These are phyloP conservation scores for Irpex rosettiformis DNA, from an alignment of 1,284 basidiomycete genomes.

Conservation along the genomic window DNA sequence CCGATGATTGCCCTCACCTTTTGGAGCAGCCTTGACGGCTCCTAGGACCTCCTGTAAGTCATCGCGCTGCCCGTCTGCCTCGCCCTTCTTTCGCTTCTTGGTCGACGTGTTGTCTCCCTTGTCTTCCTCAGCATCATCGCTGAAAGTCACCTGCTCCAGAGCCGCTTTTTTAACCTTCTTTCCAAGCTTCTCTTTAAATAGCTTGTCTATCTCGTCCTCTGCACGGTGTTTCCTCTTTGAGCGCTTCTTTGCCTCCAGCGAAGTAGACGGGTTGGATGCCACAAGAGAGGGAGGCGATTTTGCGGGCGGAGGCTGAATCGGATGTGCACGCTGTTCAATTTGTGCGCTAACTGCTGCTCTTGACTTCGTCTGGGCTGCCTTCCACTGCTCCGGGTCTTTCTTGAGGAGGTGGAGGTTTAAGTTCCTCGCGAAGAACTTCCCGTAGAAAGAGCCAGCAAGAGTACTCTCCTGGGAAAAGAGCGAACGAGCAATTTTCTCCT, in stretches of 20 bases:
- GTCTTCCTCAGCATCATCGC: not conserved
- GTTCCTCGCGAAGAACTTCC: conserved; percentile 81
- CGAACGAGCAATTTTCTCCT: conserved; percentile 89
- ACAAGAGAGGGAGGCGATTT: conserved; percentile 10
- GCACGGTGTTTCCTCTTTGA: conserved; percentile 26
- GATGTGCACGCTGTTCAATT: not conserved
- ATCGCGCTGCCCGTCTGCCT: conserved; percentile 23
- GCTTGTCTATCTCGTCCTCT: conserved; percentile 66
- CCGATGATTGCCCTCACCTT: conserved; percentile 28
- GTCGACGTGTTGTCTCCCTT: conserved; percentile 6
- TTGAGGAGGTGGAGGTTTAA: conserved; percentile 78
- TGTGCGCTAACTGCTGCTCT: conserved; percentile 13
- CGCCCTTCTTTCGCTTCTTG: conserved; percentile 21
- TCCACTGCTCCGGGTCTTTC: conserved; percentile 82
- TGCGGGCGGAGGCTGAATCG: conserved; percentile 3
- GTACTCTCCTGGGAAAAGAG: conserved; percentile 67
- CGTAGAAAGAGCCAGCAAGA: conserved; percentile 76
- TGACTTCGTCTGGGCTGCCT: conserved; percentile 45
- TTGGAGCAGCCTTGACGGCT: conserved; percentile 42
- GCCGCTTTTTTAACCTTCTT: conserved; percentile 55
- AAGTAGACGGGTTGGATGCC: conserved; percentile 27
- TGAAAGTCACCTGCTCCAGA: conserved; percentile 21
- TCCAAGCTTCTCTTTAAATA: conserved; percentile 58
- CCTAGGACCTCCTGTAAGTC: conserved; percentile 37
- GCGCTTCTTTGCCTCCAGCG: conserved; percentile 22